These are phyloP conservation scores for Malassezia sp. DNA, from an alignment of 1,284 basidiomycete genomes.

Conservation along the genomic window DNA sequence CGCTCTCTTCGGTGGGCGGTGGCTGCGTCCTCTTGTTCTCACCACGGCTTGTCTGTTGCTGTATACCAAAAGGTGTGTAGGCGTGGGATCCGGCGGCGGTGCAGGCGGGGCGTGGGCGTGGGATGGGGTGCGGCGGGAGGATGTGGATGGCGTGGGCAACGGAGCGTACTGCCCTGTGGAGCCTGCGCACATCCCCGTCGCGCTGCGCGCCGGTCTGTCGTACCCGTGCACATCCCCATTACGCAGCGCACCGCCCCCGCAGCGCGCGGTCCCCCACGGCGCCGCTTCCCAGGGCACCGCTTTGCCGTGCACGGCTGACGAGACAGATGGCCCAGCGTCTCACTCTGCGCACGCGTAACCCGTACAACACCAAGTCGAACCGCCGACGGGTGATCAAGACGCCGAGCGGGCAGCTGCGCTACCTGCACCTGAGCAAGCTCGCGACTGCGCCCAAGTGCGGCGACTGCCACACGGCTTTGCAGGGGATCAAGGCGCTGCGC, in stretches of 20 bases:
- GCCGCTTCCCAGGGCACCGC: too few relatives aligned
- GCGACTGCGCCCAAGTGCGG: slow-evolving; percentile 77
- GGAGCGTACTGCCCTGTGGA: too few relatives aligned
- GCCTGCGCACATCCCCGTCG: too few relatives aligned
- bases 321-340: slow-evolving; percentile 86
- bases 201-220: too few relatives aligned
- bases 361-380: slow-evolving; percentile 98
- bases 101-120: neutral
- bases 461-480: slow-evolving; percentile 41
- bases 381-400: slow-evolving; percentile 92
- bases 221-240: too few relatives aligned
- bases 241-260: too few relatives aligned
- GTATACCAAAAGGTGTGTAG: slow-evolving; percentile 17
- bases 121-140: too few relatives aligned
- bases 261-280: too few relatives aligned
- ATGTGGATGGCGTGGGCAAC: too few relatives aligned
- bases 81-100: neutral
- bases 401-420: slow-evolving; percentile 80
- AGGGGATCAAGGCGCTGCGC: slow-evolving; percentile 42
- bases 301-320: too few relatives aligned
- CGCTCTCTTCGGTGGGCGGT: neutral
- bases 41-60: slow-evolving; percentile 7
- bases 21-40: neutral
- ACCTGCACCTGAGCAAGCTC: slow-evolving; percentile 80
- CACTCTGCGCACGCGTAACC: slow-evolving; percentile 93